Conservation (phyloP, 805 yeast genomes). For the Yarrowia sp. region DNA sequence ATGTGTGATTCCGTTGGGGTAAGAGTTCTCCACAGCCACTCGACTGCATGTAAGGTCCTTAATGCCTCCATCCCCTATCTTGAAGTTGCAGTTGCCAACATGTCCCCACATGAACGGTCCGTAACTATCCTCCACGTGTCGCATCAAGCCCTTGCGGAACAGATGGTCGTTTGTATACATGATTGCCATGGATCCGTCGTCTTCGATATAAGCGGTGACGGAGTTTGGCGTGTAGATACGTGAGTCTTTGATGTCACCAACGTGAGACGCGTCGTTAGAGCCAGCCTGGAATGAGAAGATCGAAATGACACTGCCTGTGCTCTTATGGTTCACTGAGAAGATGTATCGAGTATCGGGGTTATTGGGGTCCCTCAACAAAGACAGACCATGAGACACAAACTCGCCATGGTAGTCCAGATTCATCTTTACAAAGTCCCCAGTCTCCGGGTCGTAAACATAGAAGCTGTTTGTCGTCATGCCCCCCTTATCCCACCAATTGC, state of each 20-base stretch:
- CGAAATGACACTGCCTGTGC: constrained; percentile 6
- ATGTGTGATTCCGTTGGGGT: constrained; percentile 6
- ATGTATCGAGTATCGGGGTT: background rate
- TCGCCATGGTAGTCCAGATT: background rate
- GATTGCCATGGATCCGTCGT: background rate
- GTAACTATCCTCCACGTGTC: background rate
- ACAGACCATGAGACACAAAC: constrained; percentile 12
- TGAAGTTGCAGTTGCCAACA: constrained; percentile 10
- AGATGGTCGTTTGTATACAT: constrained; percentile 15
- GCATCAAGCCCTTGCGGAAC: constrained; percentile 1
- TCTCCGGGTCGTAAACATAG: background rate
- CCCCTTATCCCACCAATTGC: constrained; percentile 12
- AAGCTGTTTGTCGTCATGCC: background rate
- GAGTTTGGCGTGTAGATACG: background rate
- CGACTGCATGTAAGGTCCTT: background rate
- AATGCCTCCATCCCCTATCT: background rate
- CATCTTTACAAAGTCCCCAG: background rate
- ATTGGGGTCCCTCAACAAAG: background rate
- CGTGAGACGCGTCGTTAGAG: background rate
- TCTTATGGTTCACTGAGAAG: constrained; percentile 6
- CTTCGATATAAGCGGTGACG: background rate
- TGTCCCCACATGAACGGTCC: constrained; percentile 8
- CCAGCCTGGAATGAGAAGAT: background rate
- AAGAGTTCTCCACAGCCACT: constrained; percentile 7
- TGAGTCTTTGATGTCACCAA: constrained; percentile 1